Percentiles rank a stretch among this genome's conserved stretches.
These are phyloP conservation scores for Vanrija humicola DNA, from an alignment of 1,284 basidiomycete species.

Conservation along the genomic window DNA sequence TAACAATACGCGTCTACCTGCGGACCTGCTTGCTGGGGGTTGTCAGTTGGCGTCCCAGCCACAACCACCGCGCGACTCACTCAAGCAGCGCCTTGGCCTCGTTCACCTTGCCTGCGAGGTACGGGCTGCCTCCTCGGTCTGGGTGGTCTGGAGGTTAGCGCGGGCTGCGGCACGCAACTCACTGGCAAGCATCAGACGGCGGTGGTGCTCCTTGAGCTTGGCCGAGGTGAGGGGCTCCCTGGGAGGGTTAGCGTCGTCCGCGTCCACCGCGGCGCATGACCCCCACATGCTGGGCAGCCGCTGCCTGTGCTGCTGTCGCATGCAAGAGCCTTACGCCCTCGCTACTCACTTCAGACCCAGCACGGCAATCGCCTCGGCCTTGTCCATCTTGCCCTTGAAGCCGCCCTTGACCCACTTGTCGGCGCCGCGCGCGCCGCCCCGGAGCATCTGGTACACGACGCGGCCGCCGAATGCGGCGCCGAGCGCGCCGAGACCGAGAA, in stretches of 20 bases:
- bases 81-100: constrained; percentile 84
- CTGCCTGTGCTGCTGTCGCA: not conserved
- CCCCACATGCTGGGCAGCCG: not conserved
- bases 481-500: constrained; percentile 73
- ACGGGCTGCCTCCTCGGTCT: constrained; percentile 91
- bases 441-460: constrained; percentile 54
- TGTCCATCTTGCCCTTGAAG: constrained; percentile 94
- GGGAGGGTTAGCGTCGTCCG: constrained; percentile 5
- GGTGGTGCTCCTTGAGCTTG: constrained; percentile 82
- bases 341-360: constrained; percentile 79
- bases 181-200: constrained; percentile 83
- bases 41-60: not conserved
- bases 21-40: constrained; percentile 25
- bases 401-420: constrained; percentile 91
- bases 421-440: constrained; percentile 56
- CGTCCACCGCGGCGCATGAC: too few species aligned
- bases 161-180: too few species aligned
- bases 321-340: not conserved
- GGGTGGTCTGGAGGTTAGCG: constrained; percentile 55
- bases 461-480: constrained; percentile 74
- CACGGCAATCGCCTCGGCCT: constrained; percentile 84
- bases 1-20: constrained; percentile 9
- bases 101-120: constrained; percentile 96
- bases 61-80: constrained; percentile 24
- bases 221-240: constrained; percentile 72